Conservation (phyloP, 1,139 yeast species). For the Sugiyamaella novakii region DNA sequence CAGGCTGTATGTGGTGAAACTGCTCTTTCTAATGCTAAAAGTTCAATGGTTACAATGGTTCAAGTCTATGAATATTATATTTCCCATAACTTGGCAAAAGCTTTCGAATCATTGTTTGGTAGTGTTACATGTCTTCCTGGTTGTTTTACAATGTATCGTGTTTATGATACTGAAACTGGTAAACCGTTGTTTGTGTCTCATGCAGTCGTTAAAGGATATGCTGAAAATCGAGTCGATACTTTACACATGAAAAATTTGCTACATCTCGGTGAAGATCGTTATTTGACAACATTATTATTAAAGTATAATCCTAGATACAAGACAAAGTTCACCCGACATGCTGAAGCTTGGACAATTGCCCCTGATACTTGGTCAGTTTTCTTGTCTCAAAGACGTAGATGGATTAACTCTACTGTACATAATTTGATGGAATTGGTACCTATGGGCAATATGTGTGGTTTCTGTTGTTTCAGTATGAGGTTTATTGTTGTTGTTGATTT, state of each 20-base stretch:
- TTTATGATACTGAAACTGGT: conserved; percentile 43
- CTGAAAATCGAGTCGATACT: conserved; percentile 46
- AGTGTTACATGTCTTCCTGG: conserved; percentile 50
- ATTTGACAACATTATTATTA: conserved; percentile 45
- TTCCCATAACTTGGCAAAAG: conserved; percentile 48
- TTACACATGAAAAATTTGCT: conserved; percentile 47
- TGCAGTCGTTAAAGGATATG: conserved; percentile 43
- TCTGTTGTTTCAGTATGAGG: conserved; percentile 49
- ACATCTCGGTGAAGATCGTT: conserved; percentile 49
- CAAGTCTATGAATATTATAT: conserved; percentile 50
- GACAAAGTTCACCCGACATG: conserved; percentile 46
- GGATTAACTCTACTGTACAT: conserved; percentile 51
- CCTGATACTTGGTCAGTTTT: conserved; percentile 49
- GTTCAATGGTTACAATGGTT: conserved; percentile 47
- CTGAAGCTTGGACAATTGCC: conserved; percentile 47
- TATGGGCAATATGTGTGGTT: conserved; percentile 47
- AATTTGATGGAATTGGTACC: conserved; percentile 47
- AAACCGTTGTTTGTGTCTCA: conserved; percentile 46
- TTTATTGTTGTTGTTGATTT: conserved; percentile 46
- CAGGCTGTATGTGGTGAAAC: conserved; percentile 50
- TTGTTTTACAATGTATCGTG: conserved; percentile 46
- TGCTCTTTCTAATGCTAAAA: conserved; percentile 44
- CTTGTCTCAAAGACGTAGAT: conserved; percentile 49
- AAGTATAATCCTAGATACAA: conserved; percentile 45
- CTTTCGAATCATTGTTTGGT: conserved; percentile 48